Evolutionary conservation across 495 filamentous ascomycete species (phyloP).

Genomic region (Cercophora scortea): DNA sequence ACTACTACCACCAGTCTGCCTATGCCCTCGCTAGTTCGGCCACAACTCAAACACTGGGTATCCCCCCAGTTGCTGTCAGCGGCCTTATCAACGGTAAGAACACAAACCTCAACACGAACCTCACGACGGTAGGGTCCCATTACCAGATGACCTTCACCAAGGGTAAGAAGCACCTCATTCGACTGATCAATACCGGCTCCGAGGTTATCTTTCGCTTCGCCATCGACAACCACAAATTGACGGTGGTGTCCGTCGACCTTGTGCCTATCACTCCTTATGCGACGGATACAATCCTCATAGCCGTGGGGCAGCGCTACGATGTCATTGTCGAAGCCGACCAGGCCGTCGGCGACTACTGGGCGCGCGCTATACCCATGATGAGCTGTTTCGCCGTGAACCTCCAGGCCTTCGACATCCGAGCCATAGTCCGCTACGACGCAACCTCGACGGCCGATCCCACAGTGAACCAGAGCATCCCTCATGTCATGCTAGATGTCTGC

Average conservation of each 20-base stretch:
- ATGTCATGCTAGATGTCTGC: conserved; percentile 27
- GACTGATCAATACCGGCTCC: conserved; percentile 39
- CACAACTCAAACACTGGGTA: conserved; percentile 15
- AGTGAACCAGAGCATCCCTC: conserved; percentile 22
- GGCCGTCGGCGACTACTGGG: conserved; percentile 44
- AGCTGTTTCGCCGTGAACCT: conserved; percentile 36
- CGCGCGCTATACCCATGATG: conserved; percentile 44
- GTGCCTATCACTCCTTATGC: conserved; percentile 35
- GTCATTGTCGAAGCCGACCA: conserved; percentile 53
- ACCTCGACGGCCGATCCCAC: conserved; percentile 20
- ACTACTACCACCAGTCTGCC: conserved; percentile 24
- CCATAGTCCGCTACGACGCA: conserved; percentile 50
- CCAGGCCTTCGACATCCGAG: conserved; percentile 23
- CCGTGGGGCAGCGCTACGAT: conserved; percentile 58
- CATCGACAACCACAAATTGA: conserved; percentile 1
- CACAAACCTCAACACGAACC: conserved; percentile 15
- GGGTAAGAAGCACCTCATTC: conserved; percentile 35
- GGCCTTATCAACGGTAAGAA: conserved; percentile 24
- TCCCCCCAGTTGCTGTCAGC: conserved; percentile 21
- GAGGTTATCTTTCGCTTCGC: conserved; percentile 14
- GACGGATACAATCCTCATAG: conserved; percentile 34
- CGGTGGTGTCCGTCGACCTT: conserved; percentile 33
- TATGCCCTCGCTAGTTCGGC: conserved; percentile 3
- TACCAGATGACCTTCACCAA: conserved; percentile 22
- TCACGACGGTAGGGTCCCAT: conserved; percentile 15